A percentile compares a stretch with the other conserved stretches of the same genome.
phyloP scores from a whole-genome alignment of 2,329 filamentous ascomycete species.

The Aspergillus sp. region DNA sequence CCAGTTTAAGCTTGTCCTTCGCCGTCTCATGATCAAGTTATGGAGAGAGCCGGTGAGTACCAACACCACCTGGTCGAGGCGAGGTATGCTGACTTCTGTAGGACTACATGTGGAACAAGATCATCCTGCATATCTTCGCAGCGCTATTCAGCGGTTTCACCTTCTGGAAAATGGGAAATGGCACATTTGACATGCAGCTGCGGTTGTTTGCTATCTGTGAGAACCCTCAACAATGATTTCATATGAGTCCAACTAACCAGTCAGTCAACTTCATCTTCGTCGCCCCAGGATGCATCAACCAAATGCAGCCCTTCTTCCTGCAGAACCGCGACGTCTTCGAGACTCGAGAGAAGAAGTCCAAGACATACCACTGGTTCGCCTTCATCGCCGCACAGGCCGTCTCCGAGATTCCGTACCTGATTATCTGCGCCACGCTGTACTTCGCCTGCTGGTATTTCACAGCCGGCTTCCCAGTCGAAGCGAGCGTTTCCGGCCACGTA shows the following conservation, averaged over 20 bases:
- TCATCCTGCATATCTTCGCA: constrained; percentile 52
- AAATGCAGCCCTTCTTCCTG: constrained; percentile 61
- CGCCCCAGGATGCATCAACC: constrained; percentile 57
- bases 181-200: constrained; percentile 53
- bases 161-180: constrained; percentile 62
- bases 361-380: constrained; percentile 62
- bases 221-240: not conserved
- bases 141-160: constrained; percentile 50
- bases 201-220: constrained; percentile 55
- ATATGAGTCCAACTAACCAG: not conserved
- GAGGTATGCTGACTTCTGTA: constrained; percentile 62
- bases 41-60: constrained; percentile 59
- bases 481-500: constrained; percentile 36
- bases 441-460: constrained; percentile 61
- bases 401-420: constrained; percentile 49
- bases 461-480: constrained; percentile 44
- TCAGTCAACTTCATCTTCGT: constrained; percentile 62
- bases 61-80: constrained; percentile 63
- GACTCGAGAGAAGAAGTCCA: constrained; percentile 59
- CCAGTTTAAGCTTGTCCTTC: constrained; percentile 38
- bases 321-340: constrained; percentile 59
- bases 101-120: constrained; percentile 65
- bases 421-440: constrained; percentile 46
- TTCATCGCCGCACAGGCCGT: constrained; percentile 56
- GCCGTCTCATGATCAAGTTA: constrained; percentile 33